Conservation (phyloP, 2,329 filamentous ascomycete species). For the Ophiostoma populinum region DNA sequence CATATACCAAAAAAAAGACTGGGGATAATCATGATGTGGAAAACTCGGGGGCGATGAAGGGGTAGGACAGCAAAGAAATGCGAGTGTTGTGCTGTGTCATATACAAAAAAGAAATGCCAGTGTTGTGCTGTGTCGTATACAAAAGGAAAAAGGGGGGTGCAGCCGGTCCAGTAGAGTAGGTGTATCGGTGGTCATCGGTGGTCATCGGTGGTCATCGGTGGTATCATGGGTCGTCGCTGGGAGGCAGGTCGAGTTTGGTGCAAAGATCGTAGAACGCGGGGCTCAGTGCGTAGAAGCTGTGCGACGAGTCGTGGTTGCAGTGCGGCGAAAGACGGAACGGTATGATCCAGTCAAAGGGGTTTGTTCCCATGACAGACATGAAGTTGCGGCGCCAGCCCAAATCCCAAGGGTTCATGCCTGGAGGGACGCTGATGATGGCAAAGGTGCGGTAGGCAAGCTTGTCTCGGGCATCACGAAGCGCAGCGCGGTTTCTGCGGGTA, state of each 20-base stretch:
- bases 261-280: conserved; percentile 40
- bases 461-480: conserved; percentile 19
- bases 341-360: conserved; percentile 59
- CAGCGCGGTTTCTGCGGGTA: conserved; percentile 2
- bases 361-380: conserved; percentile 61
- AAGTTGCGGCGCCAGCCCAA: conserved; percentile 55
- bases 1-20: no score
- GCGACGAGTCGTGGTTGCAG: conserved; percentile 43
- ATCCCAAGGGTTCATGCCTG: conserved; percentile 75
- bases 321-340: conserved; percentile 63
- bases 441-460: conserved; percentile 46
- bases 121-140: no score
- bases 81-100: no score
- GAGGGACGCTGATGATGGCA: conserved; percentile 56
- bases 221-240: conserved; percentile 1
- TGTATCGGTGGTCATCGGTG: no score
- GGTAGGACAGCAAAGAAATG: no score
- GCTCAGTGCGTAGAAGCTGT: conserved; percentile 53
- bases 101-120: no score
- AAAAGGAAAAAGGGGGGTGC: background rate
- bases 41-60: no score
- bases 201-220: no score
- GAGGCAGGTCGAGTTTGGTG: conserved; percentile 22
- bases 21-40: no score
- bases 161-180: no score